These are phyloP conservation scores for Physcomitrellopsis africana DNA, from an alignment of 225 moss, liverwort and hornwort genomes.

Conservation along the genomic window DNA sequence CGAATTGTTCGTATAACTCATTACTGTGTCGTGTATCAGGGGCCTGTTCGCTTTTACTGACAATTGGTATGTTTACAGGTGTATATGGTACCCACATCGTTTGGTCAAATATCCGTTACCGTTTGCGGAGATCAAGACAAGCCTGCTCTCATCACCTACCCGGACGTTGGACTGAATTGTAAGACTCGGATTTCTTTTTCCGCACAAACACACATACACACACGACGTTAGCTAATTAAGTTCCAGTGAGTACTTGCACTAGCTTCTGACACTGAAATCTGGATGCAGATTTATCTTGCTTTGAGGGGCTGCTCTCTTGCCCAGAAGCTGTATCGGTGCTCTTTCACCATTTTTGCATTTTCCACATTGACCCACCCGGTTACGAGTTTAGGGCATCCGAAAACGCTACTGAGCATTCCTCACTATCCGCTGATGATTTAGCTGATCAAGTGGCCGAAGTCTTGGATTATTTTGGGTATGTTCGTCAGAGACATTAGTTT, in stretches of 20 bases:
- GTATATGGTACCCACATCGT: conserved; percentile 75
- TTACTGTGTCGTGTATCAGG: neutral
- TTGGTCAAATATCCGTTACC: conserved; percentile 80
- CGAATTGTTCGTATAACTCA: conserved; percentile 9
- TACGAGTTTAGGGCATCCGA: conserved; percentile 81
- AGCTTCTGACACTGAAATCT: conserved; percentile 16
- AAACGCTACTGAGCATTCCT: conserved; percentile 53
- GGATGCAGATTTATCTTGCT: conserved; percentile 71
- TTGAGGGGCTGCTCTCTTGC: conserved; percentile 84
- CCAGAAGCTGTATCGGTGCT: conserved; percentile 79
- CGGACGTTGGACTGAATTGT: conserved; percentile 92
- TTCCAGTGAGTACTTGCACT: neutral
- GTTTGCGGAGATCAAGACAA: conserved; percentile 90
- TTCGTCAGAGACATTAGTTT: neutral
- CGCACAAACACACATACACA: neutral
- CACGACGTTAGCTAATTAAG: too few relatives aligned
- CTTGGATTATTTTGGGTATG: conserved; percentile 79
- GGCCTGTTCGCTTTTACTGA: neutral
- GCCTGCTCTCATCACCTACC: conserved; percentile 92
- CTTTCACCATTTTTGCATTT: conserved; percentile 94
- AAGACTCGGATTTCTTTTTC: conserved; percentile 26
- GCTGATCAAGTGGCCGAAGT: conserved; percentile 93
- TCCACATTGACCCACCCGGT: conserved; percentile 90
- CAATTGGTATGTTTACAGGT: conserved; percentile 53
- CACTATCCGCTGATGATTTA: conserved; percentile 71